Evolutionary conservation across 495 filamentous ascomycete genomes (phyloP).

Genomic region (Rusavskia elegans): DNA sequence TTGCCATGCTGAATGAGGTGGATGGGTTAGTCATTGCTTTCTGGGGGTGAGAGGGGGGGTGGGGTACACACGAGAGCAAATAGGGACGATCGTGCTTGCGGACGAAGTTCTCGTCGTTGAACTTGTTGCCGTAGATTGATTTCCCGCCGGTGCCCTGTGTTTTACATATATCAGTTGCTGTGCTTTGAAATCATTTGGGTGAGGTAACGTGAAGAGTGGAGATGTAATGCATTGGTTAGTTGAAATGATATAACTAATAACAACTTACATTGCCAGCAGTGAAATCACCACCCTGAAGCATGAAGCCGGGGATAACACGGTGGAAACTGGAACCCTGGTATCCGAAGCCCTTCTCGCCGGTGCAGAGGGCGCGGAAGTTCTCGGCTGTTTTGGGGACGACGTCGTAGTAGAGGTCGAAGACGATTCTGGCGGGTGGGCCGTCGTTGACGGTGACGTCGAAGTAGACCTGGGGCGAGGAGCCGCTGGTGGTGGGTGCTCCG

Average conservation of each 20-base stretch:
- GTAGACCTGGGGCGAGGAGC: background rate
- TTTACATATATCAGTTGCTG: background rate
- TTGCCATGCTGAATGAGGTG: slow-evolving; percentile 50
- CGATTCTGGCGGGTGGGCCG: slow-evolving; percentile 57
- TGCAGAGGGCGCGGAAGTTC: slow-evolving; percentile 96
- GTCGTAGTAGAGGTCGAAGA: slow-evolving; percentile 80
- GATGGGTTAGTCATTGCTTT: too few species aligned
- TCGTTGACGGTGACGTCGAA: slow-evolving; percentile 6
- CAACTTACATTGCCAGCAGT: slow-evolving; percentile 69
- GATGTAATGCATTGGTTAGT: background rate
- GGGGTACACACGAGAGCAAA: slow-evolving; percentile 45
- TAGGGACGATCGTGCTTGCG: slow-evolving; percentile 75
- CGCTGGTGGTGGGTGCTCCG: background rate
- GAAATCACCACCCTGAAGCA: slow-evolving; percentile 99
- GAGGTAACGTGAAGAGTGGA: too few species aligned
- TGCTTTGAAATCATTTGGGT: too few species aligned
- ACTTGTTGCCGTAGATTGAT: slow-evolving; percentile 82
- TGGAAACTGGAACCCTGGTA: slow-evolving; percentile 90
- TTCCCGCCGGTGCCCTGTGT: slow-evolving; percentile 58
- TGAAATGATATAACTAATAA: background rate
- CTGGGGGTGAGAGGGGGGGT: background rate
- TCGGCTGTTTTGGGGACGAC: slow-evolving; percentile 84
- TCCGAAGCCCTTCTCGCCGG: slow-evolving; percentile 72
- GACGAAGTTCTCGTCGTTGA: slow-evolving; percentile 74
- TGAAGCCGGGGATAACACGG: slow-evolving; percentile 94